Percentiles rank a stretch among this genome's conserved stretches.
Evolutionary conservation across 192 early-diverging fungal genomes (phyloP).

Genomic region (Dissophora globulifera): DNA sequence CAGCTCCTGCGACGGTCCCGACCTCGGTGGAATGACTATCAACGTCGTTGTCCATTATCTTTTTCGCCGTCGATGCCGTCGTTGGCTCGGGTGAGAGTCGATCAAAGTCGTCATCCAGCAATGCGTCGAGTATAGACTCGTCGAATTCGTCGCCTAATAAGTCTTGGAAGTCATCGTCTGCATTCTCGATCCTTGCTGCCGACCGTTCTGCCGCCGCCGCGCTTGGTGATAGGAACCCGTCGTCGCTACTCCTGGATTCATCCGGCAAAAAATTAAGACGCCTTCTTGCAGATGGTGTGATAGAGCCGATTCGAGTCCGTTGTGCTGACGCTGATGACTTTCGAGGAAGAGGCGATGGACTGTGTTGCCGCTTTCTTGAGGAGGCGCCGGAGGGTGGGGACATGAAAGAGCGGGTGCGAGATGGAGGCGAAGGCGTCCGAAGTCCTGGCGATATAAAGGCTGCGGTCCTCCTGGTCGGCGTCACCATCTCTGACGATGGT

Average conservation of each 20-base stretch:
- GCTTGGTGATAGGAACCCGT: too few relatives aligned
- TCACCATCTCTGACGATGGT: conserved; percentile 3
- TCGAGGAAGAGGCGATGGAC: conserved; percentile 39
- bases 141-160: conserved; percentile 1
- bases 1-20: too few relatives aligned
- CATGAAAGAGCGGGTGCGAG: conserved; percentile 30
- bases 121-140: conserved; percentile 7
- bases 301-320: neutral
- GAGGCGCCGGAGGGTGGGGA: conserved; percentile 36
- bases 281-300: neutral
- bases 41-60: neutral
- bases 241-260: neutral
- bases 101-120: conserved; percentile 17
- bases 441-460: conserved; percentile 36
- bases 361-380: conserved; percentile 42
- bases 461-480: conserved; percentile 15
- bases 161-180: neutral
- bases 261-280: neutral
- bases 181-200: neutral
- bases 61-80: neutral
- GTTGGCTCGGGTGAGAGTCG: neutral
- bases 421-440: conserved; percentile 40
- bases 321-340: neutral
- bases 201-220: neutral
- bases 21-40: too few relatives aligned